Conservation (phyloP, 202 grass and related monocot genomes). For the Setaria viridis region DNA sequence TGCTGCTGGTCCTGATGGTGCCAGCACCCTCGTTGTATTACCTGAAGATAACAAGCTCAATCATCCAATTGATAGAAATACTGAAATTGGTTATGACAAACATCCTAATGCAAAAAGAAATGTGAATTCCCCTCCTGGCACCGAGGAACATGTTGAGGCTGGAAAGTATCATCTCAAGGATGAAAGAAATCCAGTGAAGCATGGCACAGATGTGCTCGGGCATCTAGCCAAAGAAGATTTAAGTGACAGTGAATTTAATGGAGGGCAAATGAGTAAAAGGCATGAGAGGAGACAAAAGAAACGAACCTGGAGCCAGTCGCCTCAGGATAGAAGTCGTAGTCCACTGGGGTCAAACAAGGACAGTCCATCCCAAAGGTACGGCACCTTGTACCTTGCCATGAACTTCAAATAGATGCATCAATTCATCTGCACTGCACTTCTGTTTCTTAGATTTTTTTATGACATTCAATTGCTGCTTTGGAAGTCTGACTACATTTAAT, state of each 20-base stretch:
- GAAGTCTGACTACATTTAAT: slow-evolving; percentile 41
- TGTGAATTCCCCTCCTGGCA: slow-evolving; percentile 30
- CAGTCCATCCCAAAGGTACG: slow-evolving; percentile 57
- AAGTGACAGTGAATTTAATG: slow-evolving; percentile 58
- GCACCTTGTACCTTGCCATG: slow-evolving; percentile 3
- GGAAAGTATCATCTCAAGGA: slow-evolving; percentile 44
- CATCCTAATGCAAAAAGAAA: slow-evolving; percentile 42
- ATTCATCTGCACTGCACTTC: slow-evolving; percentile 13
- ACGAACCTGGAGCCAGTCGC: slow-evolving; percentile 57
- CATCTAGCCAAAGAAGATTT: slow-evolving; percentile 55
- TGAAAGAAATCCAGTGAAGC: slow-evolving; percentile 47
- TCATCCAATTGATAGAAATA: slow-evolving; percentile 35
- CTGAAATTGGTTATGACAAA: slow-evolving; percentile 46
- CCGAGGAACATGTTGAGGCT: slow-evolving; percentile 38
- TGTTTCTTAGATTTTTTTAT: slow-evolving; percentile 20
- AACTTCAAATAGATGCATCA: slow-evolving; percentile 28
- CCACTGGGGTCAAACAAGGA: slow-evolving; percentile 19
- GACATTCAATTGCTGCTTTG: slow-evolving; percentile 15
- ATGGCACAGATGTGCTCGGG: slow-evolving; percentile 49
- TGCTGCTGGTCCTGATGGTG: slow-evolving; percentile 26
- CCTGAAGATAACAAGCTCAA: slow-evolving; percentile 40
- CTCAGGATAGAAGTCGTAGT: slow-evolving; percentile 48
- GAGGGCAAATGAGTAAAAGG: slow-evolving; percentile 46
- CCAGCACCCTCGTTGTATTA: slow-evolving; percentile 37
- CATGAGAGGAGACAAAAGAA: slow-evolving; percentile 42